phyloP scores from a whole-genome alignment of 192 early-diverging fungal genomes.

The Coemansia sp. region DNA sequence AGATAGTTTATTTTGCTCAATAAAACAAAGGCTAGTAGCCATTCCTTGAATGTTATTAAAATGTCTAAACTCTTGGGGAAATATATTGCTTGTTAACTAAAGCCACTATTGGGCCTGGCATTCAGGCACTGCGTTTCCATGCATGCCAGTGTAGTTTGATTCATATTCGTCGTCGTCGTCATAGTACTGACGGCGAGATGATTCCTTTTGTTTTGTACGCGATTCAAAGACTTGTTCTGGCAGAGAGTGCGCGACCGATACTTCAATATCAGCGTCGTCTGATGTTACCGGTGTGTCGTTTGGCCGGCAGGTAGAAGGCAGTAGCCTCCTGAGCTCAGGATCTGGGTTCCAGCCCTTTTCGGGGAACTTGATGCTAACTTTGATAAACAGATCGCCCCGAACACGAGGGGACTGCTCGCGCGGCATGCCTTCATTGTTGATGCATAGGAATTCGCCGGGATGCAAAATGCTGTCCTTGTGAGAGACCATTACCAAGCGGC shows the following conservation, averaged over 20 bases:
- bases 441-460: constrained; percentile 84
- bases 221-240: constrained; percentile 14
- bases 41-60: no score
- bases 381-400: constrained; percentile 87
- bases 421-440: constrained; percentile 93
- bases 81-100: no score
- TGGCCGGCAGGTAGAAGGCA: constrained; percentile 20
- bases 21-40: background rate
- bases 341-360: constrained; percentile 31
- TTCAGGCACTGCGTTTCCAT: constrained; percentile 12
- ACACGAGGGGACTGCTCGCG: constrained; percentile 64
- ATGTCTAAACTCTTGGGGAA: no score
- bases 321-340: constrained; percentile 18
- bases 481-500: constrained; percentile 78
- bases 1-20: background rate
- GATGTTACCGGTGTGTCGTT: background rate
- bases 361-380: constrained; percentile 88
- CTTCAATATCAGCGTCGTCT: background rate
- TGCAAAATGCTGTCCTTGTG: constrained; percentile 81
- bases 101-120: constrained; percentile 18
- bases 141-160: background rate
- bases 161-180: constrained; percentile 3
- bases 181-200: constrained; percentile 8
- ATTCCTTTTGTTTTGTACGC: constrained; percentile 4
- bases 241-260: constrained; percentile 15